Evolutionary conservation across 2,329 filamentous ascomycete species (phyloP).

Genomic region (Talaromyces verruculosus): DNA sequence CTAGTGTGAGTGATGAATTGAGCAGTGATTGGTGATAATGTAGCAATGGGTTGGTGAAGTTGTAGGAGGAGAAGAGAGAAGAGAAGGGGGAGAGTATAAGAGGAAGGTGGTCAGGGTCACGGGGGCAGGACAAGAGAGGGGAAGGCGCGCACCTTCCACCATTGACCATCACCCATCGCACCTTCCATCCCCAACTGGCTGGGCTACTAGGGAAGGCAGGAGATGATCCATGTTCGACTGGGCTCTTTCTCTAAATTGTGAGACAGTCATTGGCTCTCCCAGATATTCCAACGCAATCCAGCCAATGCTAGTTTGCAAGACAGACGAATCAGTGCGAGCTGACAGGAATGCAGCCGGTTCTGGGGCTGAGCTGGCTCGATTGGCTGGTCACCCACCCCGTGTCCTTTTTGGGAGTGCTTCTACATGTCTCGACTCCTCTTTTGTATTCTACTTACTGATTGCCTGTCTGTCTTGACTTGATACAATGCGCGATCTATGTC

Average conservation of each 20-base stretch:
- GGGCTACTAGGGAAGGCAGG: not conserved
- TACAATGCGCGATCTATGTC: not conserved
- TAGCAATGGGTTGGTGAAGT: not conserved
- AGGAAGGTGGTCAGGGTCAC: conserved; percentile 22
- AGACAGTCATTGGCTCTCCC: not conserved
- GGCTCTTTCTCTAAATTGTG: not conserved
- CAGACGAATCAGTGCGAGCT: not conserved
- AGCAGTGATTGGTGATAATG: not conserved
- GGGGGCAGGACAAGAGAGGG: conserved; percentile 9
- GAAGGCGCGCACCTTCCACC: not conserved
- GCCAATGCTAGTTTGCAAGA: not conserved
- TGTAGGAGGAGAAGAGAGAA: not conserved
- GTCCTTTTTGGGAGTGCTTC: not conserved
- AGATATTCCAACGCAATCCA: conserved; percentile 3
- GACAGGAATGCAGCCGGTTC: conserved; percentile 5
- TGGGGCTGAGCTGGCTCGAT: not conserved
- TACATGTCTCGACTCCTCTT: conserved; percentile 9
- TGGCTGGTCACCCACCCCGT: conserved; percentile 9
- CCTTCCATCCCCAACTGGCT: conserved; percentile 6
- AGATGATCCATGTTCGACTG: not conserved
- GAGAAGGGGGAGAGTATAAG: conserved; percentile 23
- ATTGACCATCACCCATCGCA: not conserved
- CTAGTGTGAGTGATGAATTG: conserved; percentile 1
- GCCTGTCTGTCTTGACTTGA: not conserved
- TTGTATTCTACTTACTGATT: not conserved